phyloP scores from a whole-genome alignment of 305 asterid genomes.

The Fraxinus albicans region DNA sequence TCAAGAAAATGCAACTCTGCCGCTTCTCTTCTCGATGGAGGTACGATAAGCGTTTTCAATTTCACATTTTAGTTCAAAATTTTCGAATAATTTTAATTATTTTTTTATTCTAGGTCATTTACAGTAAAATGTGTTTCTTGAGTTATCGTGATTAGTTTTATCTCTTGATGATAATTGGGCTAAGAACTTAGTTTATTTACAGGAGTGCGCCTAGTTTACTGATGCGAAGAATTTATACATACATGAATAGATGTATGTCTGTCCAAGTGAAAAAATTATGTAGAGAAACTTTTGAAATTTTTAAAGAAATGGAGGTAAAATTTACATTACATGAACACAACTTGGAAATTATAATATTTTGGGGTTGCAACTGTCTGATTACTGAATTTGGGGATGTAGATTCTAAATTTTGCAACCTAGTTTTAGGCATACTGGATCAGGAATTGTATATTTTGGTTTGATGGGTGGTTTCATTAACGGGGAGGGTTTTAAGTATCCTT shows the following conservation, averaged over 20 bases:
- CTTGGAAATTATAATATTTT: background rate
- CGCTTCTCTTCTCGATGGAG: constrained; percentile 65
- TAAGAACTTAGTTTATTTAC: constrained; percentile 25
- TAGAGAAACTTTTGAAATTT: background rate
- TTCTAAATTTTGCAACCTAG: background rate
- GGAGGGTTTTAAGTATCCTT: background rate
- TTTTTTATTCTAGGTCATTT: constrained; percentile 14
- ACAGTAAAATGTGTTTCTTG: background rate
- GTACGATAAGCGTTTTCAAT: constrained; percentile 29
- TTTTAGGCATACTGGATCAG: background rate
- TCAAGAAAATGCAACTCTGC: constrained; percentile 75
- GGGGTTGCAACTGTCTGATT: background rate
- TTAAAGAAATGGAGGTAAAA: background rate
- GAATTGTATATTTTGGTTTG: background rate
- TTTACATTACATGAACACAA: background rate
- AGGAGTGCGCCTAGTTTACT: background rate
- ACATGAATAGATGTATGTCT: background rate
- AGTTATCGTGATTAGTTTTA: constrained; percentile 5
- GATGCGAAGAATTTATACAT: background rate
- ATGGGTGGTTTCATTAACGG: background rate
- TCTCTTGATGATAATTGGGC: constrained; percentile 14
- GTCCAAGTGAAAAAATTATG: background rate
- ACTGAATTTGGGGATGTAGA: background rate
- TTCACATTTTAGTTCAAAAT: background rate
- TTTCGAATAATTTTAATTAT: constrained; percentile 22